phyloP scores from a whole-genome alignment of 305 asterid species.

The Caryopteris hybrid region DNA sequence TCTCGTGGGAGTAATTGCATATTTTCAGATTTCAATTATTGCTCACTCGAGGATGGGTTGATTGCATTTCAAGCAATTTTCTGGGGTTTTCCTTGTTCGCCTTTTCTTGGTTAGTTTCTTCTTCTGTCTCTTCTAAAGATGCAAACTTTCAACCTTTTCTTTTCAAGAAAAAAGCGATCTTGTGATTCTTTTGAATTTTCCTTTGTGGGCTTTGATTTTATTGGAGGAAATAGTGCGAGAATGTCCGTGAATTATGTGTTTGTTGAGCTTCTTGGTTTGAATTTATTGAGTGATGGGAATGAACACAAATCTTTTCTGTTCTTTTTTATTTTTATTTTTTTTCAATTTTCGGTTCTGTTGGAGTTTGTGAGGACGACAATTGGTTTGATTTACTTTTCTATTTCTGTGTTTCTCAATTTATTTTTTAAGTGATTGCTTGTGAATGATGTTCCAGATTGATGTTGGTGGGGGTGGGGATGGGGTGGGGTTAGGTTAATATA shows the following conservation, averaged over 20 bases:
- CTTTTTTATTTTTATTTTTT: no score
- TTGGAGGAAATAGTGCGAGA: background rate
- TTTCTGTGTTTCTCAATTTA: background rate
- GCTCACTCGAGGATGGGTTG: slow-evolving; percentile 17
- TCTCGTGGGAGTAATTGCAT: background rate
- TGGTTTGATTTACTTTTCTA: background rate
- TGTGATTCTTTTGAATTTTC: background rate
- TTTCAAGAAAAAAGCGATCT: slow-evolving; percentile 1
- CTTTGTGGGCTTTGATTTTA: background rate
- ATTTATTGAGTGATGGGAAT: background rate
- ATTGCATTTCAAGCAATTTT: slow-evolving; percentile 3
- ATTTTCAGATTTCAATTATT: slow-evolving; percentile 12
- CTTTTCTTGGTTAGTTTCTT: slow-evolving; percentile 5
- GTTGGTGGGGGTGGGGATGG: background rate
- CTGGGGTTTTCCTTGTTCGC: no score
- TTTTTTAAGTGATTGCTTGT: background rate
- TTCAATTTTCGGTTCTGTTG: background rate
- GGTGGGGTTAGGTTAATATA: background rate
- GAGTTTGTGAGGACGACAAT: background rate
- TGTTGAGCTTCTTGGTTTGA: background rate
- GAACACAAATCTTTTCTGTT: no score
- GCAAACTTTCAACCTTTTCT: background rate
- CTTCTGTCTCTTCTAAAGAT: background rate
- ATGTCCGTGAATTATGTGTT: background rate
- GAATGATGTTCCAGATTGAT: background rate